Conservation (phyloP, 345 rosid genomes). For the Bruguiera parviflora region DNA sequence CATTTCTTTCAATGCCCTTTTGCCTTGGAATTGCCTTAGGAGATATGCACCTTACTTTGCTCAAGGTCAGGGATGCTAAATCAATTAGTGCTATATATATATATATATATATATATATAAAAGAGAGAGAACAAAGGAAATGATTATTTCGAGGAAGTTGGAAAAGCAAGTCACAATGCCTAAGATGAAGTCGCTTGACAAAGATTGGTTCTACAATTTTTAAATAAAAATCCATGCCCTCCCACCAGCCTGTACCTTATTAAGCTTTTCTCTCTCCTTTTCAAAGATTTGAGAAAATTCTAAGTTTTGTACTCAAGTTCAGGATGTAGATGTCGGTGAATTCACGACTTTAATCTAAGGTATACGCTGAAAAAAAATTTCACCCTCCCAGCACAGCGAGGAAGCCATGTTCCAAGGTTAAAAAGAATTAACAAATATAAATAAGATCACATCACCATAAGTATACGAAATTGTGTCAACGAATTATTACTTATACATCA, state of each 20-base stretch:
- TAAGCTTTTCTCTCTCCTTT: background rate
- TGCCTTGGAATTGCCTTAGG: background rate
- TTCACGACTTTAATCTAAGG: background rate
- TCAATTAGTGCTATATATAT: too few species aligned
- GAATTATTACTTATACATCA: too few species aligned
- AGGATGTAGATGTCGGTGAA: background rate
- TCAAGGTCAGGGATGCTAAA: background rate
- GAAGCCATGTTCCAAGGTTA: too few species aligned
- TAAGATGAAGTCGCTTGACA: background rate
- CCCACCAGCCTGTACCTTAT: background rate
- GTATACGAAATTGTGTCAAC: too few species aligned
- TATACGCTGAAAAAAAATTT: background rate
- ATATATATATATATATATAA: too few species aligned
- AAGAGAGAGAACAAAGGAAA: too few species aligned
- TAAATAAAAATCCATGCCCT: background rate
- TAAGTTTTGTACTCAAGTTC: background rate
- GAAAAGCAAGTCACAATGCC: background rate
- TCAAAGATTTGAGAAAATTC: background rate
- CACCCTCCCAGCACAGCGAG: too few species aligned
- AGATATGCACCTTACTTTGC: background rate
- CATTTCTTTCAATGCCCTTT: slow-evolving; percentile 10
- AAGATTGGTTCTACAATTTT: background rate
- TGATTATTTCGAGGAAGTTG: background rate
- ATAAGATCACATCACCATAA: too few species aligned
- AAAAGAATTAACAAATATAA: too few species aligned